phyloP scores from a whole-genome alignment of 257 asterid species.

The Solanum peruvianum region DNA sequence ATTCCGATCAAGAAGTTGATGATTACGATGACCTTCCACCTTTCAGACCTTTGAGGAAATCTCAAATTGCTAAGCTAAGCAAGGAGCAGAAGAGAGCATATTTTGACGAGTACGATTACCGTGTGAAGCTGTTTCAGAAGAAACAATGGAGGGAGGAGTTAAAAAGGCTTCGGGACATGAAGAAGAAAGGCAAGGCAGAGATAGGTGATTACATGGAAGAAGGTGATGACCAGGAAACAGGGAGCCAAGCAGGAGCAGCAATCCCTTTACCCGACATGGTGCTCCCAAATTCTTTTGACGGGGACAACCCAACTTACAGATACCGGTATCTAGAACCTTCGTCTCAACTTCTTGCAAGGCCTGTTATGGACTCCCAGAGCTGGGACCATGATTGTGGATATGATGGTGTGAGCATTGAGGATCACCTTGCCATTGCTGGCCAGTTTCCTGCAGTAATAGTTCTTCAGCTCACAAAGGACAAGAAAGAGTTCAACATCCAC shows the following conservation, averaged over 20 bases:
- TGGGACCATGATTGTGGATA: slow-evolving; percentile 40
- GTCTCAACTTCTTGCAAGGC: slow-evolving; percentile 10
- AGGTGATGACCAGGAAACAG: slow-evolving; percentile 30
- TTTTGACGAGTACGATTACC: slow-evolving; percentile 82
- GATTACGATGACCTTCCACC: slow-evolving; percentile 79
- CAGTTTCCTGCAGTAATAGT: slow-evolving; percentile 19
- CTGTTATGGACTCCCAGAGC: slow-evolving; percentile 18
- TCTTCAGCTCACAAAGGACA: slow-evolving; percentile 26
- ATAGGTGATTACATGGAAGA: slow-evolving; percentile 32
- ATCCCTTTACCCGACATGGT: slow-evolving; percentile 95
- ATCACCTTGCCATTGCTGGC: slow-evolving; percentile 8
- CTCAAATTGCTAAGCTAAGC: slow-evolving; percentile 62
- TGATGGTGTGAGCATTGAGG: slow-evolving; percentile 26
- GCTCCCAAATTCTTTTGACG: slow-evolving; percentile 79
- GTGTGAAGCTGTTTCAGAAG: slow-evolving; percentile 91
- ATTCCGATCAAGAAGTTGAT: slow-evolving; percentile 8
- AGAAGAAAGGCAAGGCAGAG: slow-evolving; percentile 43
- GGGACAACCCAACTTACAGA: slow-evolving; percentile 67
- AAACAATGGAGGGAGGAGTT: slow-evolving; percentile 88
- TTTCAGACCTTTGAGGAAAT: slow-evolving; percentile 69
- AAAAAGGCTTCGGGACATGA: slow-evolving; percentile 59
- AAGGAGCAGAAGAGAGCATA: slow-evolving; percentile 76
- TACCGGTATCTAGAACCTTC: slow-evolving; percentile 50
- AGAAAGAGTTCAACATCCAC: slow-evolving; percentile 15
- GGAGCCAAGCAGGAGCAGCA: slow-evolving; percentile 70